Percentiles rank a stretch among this genome's conserved stretches.
These are phyloP conservation scores for Pyrenula aspistea DNA, from an alignment of 495 filamentous ascomycete species.

Conservation along the genomic window DNA sequence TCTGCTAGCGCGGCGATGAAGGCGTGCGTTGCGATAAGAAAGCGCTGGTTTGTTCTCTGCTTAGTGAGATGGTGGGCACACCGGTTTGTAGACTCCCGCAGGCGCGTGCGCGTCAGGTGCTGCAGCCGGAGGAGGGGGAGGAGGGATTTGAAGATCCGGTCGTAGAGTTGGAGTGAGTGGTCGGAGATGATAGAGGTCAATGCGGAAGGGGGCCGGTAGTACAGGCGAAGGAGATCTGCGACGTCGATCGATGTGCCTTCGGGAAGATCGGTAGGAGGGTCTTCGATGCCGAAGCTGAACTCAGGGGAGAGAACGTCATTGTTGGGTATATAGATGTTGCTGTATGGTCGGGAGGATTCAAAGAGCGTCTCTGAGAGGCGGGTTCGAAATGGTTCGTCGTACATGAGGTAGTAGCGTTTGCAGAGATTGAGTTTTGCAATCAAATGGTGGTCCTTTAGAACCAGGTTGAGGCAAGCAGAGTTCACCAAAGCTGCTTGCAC, in stretches of 20 bases:
- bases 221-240: conserved; percentile 77
- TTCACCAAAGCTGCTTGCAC: conserved; percentile 70
- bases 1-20: conserved; percentile 56
- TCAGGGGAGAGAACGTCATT: conserved; percentile 60
- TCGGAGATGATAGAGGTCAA: conserved; percentile 63
- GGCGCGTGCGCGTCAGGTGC: conserved; percentile 60
- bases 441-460: conserved; percentile 65
- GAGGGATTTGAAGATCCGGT: conserved; percentile 66
- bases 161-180: conserved; percentile 60
- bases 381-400: conserved; percentile 70
- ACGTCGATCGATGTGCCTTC: conserved; percentile 35
- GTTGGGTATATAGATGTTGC: conserved; percentile 13
- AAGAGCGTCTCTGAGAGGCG: conserved; percentile 77
- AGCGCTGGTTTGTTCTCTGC: conserved; percentile 36
- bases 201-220: conserved; percentile 67
- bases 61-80: conserved; percentile 13
- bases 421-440: conserved; percentile 68
- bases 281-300: conserved; percentile 78
- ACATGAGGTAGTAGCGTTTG: conserved; percentile 68
- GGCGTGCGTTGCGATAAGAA: conserved; percentile 65
- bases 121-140: conserved; percentile 70
- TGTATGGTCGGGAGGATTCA: conserved; percentile 3
- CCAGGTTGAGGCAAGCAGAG: conserved; percentile 59
- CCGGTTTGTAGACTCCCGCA: conserved; percentile 41
- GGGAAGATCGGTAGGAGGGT: conserved; percentile 48